These are phyloP conservation scores for Phoma herbarum DNA, from an alignment of 2,329 filamentous ascomycete species.

Conservation along the genomic window DNA sequence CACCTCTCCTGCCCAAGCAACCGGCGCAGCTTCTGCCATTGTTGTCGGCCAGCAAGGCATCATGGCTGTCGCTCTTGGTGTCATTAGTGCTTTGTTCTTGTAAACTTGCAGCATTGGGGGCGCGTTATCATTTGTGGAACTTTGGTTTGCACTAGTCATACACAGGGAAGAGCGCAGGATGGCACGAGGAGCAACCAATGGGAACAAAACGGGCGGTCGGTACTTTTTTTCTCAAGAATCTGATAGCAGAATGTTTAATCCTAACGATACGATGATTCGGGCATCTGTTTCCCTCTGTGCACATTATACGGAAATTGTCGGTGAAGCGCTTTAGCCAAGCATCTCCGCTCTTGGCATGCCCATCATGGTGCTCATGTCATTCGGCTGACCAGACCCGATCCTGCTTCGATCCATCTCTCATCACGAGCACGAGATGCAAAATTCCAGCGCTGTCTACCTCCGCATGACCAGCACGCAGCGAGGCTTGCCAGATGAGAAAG, in stretches of 20 bases:
- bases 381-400: too few species aligned
- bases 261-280: background rate
- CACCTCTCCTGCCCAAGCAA: conserved; percentile 15
- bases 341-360: conserved; percentile 10
- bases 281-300: too few species aligned
- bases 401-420: too few species aligned
- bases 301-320: background rate
- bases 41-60: conserved; percentile 8
- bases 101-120: background rate
- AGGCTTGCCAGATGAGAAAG: too few species aligned
- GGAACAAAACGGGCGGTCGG: background rate
- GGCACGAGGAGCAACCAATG: background rate
- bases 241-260: too few species aligned
- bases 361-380: conserved; percentile 15
- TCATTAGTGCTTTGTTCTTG: conserved; percentile 22
- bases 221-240: background rate
- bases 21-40: conserved; percentile 17
- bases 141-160: background rate
- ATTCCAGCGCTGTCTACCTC: too few species aligned
- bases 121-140: background rate
- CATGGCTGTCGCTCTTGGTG: conserved; percentile 16
- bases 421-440: too few species aligned
- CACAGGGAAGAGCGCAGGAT: background rate
- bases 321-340: conserved; percentile 14
- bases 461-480: too few species aligned